Evolutionary conservation across 495 filamentous ascomycete species (phyloP), one percentile per base, ranked within the genome.

Genomic region (Symbiotaphrina buchneri): DNA sequence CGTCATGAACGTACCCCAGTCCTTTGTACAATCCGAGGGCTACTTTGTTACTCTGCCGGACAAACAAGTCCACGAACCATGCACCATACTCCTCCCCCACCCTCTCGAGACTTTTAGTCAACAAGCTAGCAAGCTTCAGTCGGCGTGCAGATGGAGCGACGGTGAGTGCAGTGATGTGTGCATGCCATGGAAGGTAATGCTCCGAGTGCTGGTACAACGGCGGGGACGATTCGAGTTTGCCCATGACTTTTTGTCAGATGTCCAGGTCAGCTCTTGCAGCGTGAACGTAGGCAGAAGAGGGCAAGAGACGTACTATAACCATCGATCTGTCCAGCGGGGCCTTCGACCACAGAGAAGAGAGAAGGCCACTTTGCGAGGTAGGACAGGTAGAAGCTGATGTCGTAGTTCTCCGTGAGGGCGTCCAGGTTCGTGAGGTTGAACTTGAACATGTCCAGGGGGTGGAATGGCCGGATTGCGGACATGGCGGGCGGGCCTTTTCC

Each of bases 31-130:
- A 74, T 30, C 61, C 60, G 33, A 90, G 74, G 5, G 85, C 87
- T 30, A 79, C 71, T 47, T 74, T 59, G 47, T 97, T 97, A 33
- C 77, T 79, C 32, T 72, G 73, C 17, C 87, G 61, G 8, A 95
- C 87, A 45, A 87, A 97, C 14, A 97, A 52, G 48, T 97, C 87
- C 21, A 95, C 77, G 45, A 97, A 97, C 76, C 82, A 94, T 21
- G 82, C 77, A 28, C 84, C 52, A 38, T 75, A 68, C 24, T 68
- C 69, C 38, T 92, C 80, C 3, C 80, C 80, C 1, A 63, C 68
- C 10, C 56, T 61, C 52, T 94, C 83, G 24, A 97, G 65, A 28
- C 74, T 67, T 45, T 70, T 61, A 4, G 75, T 82, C 18, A 95
- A 62, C 18, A 63, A 63, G 30, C 72, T 74, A 18, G 85, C 87